phyloP scores from a whole-genome alignment of 148 eudicot genomes.

The Persicaria maculosa region DNA sequence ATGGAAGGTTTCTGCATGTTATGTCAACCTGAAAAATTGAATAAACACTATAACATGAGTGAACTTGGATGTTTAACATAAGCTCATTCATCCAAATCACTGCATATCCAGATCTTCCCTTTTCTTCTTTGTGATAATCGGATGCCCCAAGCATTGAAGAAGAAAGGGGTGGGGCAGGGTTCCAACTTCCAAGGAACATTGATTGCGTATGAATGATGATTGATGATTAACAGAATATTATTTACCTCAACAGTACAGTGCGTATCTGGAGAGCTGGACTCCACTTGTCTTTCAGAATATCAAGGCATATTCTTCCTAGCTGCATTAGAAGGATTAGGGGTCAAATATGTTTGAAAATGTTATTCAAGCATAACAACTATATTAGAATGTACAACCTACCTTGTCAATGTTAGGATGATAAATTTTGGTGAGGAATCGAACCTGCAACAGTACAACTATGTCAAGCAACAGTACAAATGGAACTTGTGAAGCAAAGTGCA shows the following conservation, averaged over 20 bases:
- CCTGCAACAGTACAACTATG: constrained; percentile 45
- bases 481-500: background rate
- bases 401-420: constrained; percentile 98
- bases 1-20: background rate
- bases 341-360: background rate
- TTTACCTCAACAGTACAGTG: constrained; percentile 89
- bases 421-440: constrained; percentile 94
- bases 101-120: background rate
- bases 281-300: constrained; percentile 98
- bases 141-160: background rate
- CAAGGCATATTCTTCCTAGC: constrained; percentile 99
- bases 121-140: background rate
- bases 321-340: constrained; percentile 22
- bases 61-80: background rate
- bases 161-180: background rate
- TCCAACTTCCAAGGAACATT: too few relatives aligned
- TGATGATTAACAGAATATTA: background rate
- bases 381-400: constrained; percentile 35
- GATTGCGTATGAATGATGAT: background rate
- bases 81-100: background rate
- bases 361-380: background rate
- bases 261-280: constrained; percentile 99
- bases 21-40: background rate
- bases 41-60: background rate
- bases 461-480: constrained; percentile 1